Percentiles rank a stretch among this genome's conserved stretches.
Evolutionary conservation across 1,284 basidiomycete species (phyloP).

Genomic region (Mycosarcoma mackinlayi): DNA sequence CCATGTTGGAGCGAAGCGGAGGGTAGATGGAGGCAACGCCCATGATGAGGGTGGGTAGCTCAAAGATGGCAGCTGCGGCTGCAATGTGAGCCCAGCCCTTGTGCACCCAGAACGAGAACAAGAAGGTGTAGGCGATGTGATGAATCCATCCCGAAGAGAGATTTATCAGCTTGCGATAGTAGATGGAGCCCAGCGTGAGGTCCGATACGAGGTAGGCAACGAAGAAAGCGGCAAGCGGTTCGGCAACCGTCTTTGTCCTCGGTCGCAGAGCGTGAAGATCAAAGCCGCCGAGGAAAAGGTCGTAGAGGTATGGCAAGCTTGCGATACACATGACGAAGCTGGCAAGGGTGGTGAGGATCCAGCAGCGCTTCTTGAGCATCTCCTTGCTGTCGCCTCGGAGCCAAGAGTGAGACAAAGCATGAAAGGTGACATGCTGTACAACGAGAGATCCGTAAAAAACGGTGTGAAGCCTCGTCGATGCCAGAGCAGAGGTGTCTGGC

Average conservation of each 20-base stretch:
- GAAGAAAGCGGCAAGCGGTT: constrained; percentile 61
- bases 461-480: constrained; percentile 29
- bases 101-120: constrained; percentile 59
- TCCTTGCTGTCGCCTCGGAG: constrained; percentile 51
- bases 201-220: constrained; percentile 64
- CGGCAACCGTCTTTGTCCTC: constrained; percentile 50
- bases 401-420: constrained; percentile 51
- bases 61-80: constrained; percentile 60
- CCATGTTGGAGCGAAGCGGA: constrained; percentile 63
- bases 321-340: constrained; percentile 58
- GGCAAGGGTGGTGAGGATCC: constrained; percentile 66
- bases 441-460: constrained; percentile 53
- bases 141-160: constrained; percentile 66
- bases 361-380: constrained; percentile 62
- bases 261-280: constrained; percentile 53
- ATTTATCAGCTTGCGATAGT: constrained; percentile 65
- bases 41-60: constrained; percentile 67
- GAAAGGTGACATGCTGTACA: constrained; percentile 60
- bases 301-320: constrained; percentile 60
- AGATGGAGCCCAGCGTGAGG: constrained; percentile 60
- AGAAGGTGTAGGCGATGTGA: constrained; percentile 61
- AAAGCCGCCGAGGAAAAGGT: constrained; percentile 55
- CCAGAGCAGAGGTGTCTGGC: constrained; percentile 30
- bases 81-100: constrained; percentile 60
- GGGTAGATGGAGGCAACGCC: constrained; percentile 62